These are phyloP conservation scores for Gnomoniopsis sp. DNA, from an alignment of 2,329 filamentous ascomycete species.

Conservation along the genomic window DNA sequence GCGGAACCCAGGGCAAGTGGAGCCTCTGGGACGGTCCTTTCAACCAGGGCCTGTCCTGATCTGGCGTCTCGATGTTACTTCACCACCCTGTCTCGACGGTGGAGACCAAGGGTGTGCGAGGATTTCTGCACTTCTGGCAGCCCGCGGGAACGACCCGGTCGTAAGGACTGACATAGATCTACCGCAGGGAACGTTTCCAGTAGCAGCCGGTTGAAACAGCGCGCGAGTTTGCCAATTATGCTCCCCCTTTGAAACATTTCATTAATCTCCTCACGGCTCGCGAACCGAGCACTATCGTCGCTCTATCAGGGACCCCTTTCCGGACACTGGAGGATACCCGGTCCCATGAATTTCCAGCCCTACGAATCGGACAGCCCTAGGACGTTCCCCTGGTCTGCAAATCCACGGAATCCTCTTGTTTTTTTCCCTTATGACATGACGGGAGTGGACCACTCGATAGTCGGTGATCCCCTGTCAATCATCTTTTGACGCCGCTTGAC, in stretches of 20 bases:
- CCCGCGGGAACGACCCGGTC: not conserved
- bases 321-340: not conserved
- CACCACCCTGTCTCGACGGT: constrained; percentile 1
- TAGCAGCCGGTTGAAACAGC: constrained; percentile 2
- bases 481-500: constrained; percentile 9
- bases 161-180: not conserved
- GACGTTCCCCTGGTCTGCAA: not conserved
- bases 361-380: constrained; percentile 14
- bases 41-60: no score
- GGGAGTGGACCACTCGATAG: constrained; percentile 1
- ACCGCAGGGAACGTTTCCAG: not conserved
- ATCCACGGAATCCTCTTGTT: constrained; percentile 5
- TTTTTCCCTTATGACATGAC: constrained; percentile 7
- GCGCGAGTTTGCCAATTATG: not conserved
- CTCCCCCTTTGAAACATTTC: constrained; percentile 1
- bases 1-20: not conserved
- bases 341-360: constrained; percentile 9
- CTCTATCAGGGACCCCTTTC: not conserved
- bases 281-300: not conserved
- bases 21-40: not conserved
- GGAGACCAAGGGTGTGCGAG: not conserved
- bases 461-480: constrained; percentile 7
- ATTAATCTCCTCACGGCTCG: not conserved
- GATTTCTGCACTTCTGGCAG: not conserved
- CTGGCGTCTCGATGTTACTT: not conserved